Evolutionary conservation across 1,284 basidiomycete genomes (phyloP).

Genomic region (Tetrapyrgos nigripes): DNA sequence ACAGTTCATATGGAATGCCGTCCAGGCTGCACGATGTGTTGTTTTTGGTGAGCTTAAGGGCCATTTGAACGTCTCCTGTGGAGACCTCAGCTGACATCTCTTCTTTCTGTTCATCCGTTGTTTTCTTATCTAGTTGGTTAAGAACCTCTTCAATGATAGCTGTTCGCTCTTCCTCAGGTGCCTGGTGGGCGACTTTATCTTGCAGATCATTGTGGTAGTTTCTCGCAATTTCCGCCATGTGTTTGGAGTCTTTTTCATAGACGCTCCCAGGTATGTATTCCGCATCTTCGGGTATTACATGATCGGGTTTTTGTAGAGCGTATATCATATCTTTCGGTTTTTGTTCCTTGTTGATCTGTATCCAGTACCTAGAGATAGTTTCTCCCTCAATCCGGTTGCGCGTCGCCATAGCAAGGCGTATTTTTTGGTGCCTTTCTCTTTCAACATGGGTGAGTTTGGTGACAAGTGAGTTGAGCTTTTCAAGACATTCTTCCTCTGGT

Average conservation of each 20-base stretch:
- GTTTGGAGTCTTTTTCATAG: too few species aligned
- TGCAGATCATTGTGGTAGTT: constrained; percentile 15
- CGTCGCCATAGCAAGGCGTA: constrained; percentile 12
- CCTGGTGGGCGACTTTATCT: neutral
- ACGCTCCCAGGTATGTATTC: neutral
- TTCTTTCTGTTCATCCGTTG: too few species aligned
- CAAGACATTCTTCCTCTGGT: constrained; percentile 7
- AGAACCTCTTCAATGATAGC: neutral
- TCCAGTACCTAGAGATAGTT: constrained; percentile 33
- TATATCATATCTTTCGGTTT: constrained; percentile 22
- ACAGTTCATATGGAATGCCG: constrained; percentile 35
- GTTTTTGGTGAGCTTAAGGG: too few species aligned
- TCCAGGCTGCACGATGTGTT: too few species aligned
- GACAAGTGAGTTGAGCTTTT: neutral
- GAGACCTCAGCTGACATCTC: neutral
- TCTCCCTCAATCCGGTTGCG: constrained; percentile 27
- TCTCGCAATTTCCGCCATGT: too few species aligned
- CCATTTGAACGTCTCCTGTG: neutral
- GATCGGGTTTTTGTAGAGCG: constrained; percentile 11
- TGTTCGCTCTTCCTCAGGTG: neutral
- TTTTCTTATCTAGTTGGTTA: neutral
- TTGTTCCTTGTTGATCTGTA: too few species aligned
- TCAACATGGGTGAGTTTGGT: constrained; percentile 10
- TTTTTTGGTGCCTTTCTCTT: constrained; percentile 9
- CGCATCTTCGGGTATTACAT: too few species aligned